Percentiles rank a stretch among this genome's conserved stretches.
phyloP scores from a whole-genome alignment of 176 grass and related monocot species.

The Guadua angustifolia region DNA sequence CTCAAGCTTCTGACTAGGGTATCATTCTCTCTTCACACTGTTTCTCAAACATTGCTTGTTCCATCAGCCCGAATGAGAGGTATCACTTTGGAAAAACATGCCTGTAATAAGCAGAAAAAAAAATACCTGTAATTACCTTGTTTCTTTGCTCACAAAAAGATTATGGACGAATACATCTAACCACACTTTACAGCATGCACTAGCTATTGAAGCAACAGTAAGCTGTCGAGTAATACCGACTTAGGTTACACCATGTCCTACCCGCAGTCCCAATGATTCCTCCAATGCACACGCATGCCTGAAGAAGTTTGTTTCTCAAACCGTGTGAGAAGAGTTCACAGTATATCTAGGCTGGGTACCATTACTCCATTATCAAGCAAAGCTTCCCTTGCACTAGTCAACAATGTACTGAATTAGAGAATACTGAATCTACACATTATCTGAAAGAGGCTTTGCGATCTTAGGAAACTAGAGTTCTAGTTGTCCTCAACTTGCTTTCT shows the following conservation, averaged over 20 bases:
- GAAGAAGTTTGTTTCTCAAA: constrained; percentile 9
- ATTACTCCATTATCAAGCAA: constrained; percentile 6
- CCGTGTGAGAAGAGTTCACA: background rate
- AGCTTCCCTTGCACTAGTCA: constrained; percentile 35
- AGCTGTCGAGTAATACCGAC: background rate
- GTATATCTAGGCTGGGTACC: background rate
- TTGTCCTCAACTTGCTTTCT: constrained; percentile 39
- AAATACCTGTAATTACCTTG: background rate
- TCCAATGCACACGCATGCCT: background rate
- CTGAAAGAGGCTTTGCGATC: constrained; percentile 6
- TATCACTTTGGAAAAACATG: background rate
- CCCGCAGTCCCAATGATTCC: background rate
- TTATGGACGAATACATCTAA: background rate
- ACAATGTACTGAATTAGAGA: constrained; percentile 17
- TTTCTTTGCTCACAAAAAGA: background rate
- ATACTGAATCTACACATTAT: constrained; percentile 36
- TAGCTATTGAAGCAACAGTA: too few relatives aligned
- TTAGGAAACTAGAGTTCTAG: constrained; percentile 35
- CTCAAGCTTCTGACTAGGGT: background rate
- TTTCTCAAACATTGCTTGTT: background rate
- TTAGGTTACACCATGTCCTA: background rate
- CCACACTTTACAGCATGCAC: background rate
- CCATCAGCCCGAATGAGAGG: background rate
- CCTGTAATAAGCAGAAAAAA: background rate
- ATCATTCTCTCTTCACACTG: background rate